These are phyloP conservation scores for Alternaria brassicicola DNA, from an alignment of 2,329 filamentous ascomycete species.

Conservation along the genomic window DNA sequence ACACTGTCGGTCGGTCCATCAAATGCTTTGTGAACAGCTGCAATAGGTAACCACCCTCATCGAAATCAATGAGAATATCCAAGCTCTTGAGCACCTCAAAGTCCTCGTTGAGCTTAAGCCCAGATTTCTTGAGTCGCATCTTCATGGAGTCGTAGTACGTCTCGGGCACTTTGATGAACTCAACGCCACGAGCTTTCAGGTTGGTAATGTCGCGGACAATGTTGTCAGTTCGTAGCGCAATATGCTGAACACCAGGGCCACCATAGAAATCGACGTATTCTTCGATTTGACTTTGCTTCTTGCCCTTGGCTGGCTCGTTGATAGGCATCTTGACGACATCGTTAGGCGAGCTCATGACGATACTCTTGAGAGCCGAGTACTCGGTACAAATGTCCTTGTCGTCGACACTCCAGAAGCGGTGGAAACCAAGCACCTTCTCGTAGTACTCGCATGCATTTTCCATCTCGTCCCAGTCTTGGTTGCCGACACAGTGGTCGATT, in stretches of 20 bases:
- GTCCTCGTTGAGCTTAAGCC: constrained; percentile 72
- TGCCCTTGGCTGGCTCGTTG: constrained; percentile 90
- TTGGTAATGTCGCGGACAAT: constrained; percentile 79
- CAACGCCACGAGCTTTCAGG: constrained; percentile 83
- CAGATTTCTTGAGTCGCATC: constrained; percentile 68
- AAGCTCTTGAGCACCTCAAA: constrained; percentile 76
- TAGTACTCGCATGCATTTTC: constrained; percentile 72
- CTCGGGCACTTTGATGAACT: constrained; percentile 89
- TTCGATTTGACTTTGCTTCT: constrained; percentile 93
- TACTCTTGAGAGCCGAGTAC: constrained; percentile 83
- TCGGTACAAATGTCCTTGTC: constrained; percentile 92
- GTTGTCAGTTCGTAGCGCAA: constrained; percentile 80
- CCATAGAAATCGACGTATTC: constrained; percentile 86
- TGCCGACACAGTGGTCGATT: constrained; percentile 97
- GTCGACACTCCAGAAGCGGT: constrained; percentile 97
- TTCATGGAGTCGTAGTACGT: constrained; percentile 85
- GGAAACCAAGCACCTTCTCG: constrained; percentile 87
- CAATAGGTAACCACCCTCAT: constrained; percentile 84
- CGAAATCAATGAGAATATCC: constrained; percentile 93
- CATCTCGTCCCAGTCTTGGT: constrained; percentile 95
- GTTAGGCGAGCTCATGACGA: constrained; percentile 88
- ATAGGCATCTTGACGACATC: constrained; percentile 96
- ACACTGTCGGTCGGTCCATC: constrained; percentile 93
- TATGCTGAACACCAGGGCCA: constrained; percentile 90
- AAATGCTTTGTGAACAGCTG: constrained; percentile 72